These are phyloP conservation scores for Floccularia luteovirens DNA, from an alignment of 768 basidiomycete genomes.

Conservation along the genomic window DNA sequence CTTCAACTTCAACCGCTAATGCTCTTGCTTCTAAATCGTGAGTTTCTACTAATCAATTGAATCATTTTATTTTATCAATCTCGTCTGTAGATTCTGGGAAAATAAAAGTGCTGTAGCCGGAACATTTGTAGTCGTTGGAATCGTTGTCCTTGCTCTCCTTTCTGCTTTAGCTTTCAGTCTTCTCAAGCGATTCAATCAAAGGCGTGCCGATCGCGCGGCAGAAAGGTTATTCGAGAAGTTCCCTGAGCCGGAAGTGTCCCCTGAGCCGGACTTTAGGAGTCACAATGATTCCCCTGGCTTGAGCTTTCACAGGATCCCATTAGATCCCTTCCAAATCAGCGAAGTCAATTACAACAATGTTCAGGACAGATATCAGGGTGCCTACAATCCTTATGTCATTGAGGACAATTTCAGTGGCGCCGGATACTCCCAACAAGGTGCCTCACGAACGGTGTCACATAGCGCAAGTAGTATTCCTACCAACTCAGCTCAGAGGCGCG, in stretches of 20 bases:
- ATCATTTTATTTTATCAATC: too few relatives aligned
- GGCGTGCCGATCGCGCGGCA: slow-evolving; percentile 12
- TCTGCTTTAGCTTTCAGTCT: slow-evolving; percentile 8
- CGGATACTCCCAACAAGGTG: too few relatives aligned
- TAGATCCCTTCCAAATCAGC: slow-evolving; percentile 17
- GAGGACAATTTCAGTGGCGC: too few relatives aligned
- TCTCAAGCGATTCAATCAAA: slow-evolving; percentile 7
- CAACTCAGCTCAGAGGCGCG: too few relatives aligned
- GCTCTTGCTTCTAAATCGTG: too few relatives aligned
- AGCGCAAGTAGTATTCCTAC: too few relatives aligned
- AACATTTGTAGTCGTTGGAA: slow-evolving; percentile 32
- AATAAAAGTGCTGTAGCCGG: slow-evolving; percentile 39
- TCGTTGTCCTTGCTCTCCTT: slow-evolving; percentile 23
- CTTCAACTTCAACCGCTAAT: too few relatives aligned
- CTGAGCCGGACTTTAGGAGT: slow-evolving; percentile 10
- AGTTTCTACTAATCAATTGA: too few relatives aligned
- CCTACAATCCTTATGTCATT: too few relatives aligned
- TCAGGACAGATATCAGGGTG: too few relatives aligned
- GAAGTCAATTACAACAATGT: slow-evolving; percentile 10
- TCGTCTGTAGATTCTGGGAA: slow-evolving; percentile 33
- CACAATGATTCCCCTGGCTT: slow-evolving; percentile 17
- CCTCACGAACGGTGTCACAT: too few relatives aligned
- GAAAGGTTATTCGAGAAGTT: slow-evolving; percentile 20
- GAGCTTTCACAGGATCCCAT: slow-evolving; percentile 18
- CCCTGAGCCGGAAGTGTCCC: too few relatives aligned